Evolutionary conservation across 2,329 filamentous ascomycete species (phyloP), one percentile per base, ranked within the genome.

Genomic region (Dothistroma septosporum): DNA sequence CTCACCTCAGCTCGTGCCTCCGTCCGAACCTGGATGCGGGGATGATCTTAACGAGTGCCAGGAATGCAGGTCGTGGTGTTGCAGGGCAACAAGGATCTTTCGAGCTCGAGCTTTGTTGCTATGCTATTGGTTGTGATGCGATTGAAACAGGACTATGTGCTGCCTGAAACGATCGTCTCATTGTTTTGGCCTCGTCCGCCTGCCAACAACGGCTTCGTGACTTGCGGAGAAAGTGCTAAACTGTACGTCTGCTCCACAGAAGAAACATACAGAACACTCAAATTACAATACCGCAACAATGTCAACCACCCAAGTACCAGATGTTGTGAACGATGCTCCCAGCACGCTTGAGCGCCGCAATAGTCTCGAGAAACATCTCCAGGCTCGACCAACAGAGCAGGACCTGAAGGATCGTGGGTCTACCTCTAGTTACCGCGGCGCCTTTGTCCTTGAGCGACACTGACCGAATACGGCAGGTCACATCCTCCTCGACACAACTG

Each of bases 401-500:
- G 87, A 89, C 63, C 77, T 90, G 62, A 89, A 87, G 76, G 83
- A 88, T 66, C 50, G 64, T 53, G 21, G 3, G 50, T 53, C 12
- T 12, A 33, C 19, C 31, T 12, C 24, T 4, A 53, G n/a, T 12
- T 21, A n/a, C n/a, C 35, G 41, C 41, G 14, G 41, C 41, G n/a
- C 16, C 41, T 16, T 9, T 19, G 41, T 16, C 19, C 10, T 4
- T 16, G 14, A 44, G 8, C n/a, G 41, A 37, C 9, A 19, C 41
- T 53, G 10, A 35, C 6, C 19, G 31, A 28, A n/a, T 21, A 3
- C 19, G 50, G 10, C 28, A 53, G 50, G 50, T 63, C 84, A 89
- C 70, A 90, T 90, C 64, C 74, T 90, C 55, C 79, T 88, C 4
- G 83, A 88, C 69, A 88, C 85, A 2, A 86, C 80, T 68, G 84